Evolutionary conservation across 306 rosid genomes (phyloP), one percentile per base, ranked within the genome.

Genomic region (Cucumis cinereus): DNA sequence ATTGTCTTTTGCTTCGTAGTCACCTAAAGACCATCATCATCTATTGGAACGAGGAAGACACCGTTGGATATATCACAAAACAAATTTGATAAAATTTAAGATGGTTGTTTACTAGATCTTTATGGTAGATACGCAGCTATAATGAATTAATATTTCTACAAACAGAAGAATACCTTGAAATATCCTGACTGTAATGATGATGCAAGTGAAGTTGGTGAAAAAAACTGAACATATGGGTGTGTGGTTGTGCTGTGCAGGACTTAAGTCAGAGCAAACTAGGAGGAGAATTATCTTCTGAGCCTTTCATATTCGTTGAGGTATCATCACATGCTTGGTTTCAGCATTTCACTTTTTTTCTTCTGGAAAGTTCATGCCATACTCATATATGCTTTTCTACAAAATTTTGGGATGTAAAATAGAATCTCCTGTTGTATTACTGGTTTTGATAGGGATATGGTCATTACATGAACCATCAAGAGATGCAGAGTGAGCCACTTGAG

Each of bases 221-320:
- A 17, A 28, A 15, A 68, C 24, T 19, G 36, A 68, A 22, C 20
- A 22, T 68, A 19, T 38, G 73, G 19, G 53, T 38, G 47, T n/a
- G 54, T 50, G 54, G 74, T 4, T 49, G 26, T 80, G 85, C 85
- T 49, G 26, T 80, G 85, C 86, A 93, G 98, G 96, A 91, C 59
- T 80, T 89, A 4, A 83, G 93, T 82, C 90, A 81, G 84, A 84
- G 80, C 69, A 86, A 84, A 85, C 64, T 89, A 87, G 88, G 77
- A 82, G 86, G 84, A 73, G 93, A 88, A 77, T 62, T 89, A 80
- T 79, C 79, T 77, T 81, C 82, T 19, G 79, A 84, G 82, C 90
- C 92, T 78, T 81, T 93, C 23, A 75, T 85, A 80, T 93, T 85
- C 76, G 89, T 79, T n/a, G 97, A 93, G 97, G 98, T 91, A 88